Evolutionary conservation across 2,329 filamentous ascomycete genomes (phyloP).

Genomic region (Ascochyta clinopodiicola): DNA sequence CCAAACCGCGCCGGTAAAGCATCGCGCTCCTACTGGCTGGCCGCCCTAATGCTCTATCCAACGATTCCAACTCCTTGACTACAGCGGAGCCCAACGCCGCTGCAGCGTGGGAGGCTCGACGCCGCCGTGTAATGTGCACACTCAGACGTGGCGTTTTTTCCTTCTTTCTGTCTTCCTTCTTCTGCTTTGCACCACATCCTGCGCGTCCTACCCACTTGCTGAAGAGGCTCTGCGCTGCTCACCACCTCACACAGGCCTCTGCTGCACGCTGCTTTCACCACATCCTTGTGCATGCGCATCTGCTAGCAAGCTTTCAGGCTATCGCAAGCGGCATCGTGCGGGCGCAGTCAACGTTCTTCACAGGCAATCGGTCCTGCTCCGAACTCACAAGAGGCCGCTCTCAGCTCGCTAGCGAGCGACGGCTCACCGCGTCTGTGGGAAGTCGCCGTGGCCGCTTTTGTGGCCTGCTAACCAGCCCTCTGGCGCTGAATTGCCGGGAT

Average conservation of each 20-base stretch:
- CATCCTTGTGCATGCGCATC: conserved; percentile 15
- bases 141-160: neutral
- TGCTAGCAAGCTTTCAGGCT: conserved; percentile 11
- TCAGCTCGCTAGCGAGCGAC: conserved; percentile 12
- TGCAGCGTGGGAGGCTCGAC: conserved; percentile 23
- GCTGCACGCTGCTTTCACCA: conserved; percentile 20
- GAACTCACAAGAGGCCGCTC: conserved; percentile 19
- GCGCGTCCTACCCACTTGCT: neutral
- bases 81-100: conserved; percentile 18
- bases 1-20: conserved; percentile 16
- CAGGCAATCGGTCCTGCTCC: conserved; percentile 32
- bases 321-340: conserved; percentile 24
- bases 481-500: conserved; percentile 18
- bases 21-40: conserved; percentile 25
- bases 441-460: conserved; percentile 15
- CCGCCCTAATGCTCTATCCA: conserved; percentile 14
- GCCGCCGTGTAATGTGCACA: conserved; percentile 6
- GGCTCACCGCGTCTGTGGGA: conserved; percentile 13
- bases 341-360: conserved; percentile 15
- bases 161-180: neutral
- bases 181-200: conserved; percentile 15
- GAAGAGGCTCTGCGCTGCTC: conserved; percentile 18
- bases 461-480: conserved; percentile 15
- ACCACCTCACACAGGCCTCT: conserved; percentile 7
- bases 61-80: conserved; percentile 11